Evolutionary conservation across 1,284 basidiomycete genomes (phyloP).

Genomic region (Ceratobasidium sp.): DNA sequence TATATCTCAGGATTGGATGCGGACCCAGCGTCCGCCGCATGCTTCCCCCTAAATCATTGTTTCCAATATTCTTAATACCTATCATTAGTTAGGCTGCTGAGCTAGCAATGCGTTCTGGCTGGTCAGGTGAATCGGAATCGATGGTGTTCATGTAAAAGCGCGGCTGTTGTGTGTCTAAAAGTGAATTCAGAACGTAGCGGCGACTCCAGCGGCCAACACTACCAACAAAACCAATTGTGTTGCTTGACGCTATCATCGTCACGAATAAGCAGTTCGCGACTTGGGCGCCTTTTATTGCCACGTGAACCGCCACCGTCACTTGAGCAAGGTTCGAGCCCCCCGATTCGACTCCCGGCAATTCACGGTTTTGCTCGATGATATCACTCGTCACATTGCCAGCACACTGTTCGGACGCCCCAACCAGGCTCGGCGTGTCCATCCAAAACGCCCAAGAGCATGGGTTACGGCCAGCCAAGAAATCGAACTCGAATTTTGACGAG

Average conservation of each 20-base stretch:
- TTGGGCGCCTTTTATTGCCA: not conserved
- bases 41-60: slow-evolving; percentile 2
- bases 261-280: not conserved
- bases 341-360: slow-evolving; percentile 2
- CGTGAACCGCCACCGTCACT: slow-evolving; percentile 3
- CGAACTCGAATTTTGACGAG: slow-evolving; percentile 5
- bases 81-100: not conserved
- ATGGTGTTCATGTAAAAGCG: not conserved
- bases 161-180: not conserved
- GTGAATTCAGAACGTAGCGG: not conserved
- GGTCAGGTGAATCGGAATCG: not conserved
- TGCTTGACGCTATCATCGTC: not conserved
- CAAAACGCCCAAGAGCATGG: not conserved
- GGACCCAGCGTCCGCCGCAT: not conserved
- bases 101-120: too few relatives aligned
- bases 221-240: not conserved
- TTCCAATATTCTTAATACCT: not conserved
- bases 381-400: not conserved
- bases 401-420: slow-evolving; percentile 13
- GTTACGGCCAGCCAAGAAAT: slow-evolving; percentile 2
- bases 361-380: slow-evolving; percentile 7
- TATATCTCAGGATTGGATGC: slow-evolving; percentile 20
- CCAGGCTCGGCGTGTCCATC: slow-evolving; percentile 1
- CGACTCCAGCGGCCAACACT: not conserved
- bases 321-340: not conserved